These are phyloP conservation scores for Ilex asprella DNA, from an alignment of 257 asterid species.

Conservation along the genomic window DNA sequence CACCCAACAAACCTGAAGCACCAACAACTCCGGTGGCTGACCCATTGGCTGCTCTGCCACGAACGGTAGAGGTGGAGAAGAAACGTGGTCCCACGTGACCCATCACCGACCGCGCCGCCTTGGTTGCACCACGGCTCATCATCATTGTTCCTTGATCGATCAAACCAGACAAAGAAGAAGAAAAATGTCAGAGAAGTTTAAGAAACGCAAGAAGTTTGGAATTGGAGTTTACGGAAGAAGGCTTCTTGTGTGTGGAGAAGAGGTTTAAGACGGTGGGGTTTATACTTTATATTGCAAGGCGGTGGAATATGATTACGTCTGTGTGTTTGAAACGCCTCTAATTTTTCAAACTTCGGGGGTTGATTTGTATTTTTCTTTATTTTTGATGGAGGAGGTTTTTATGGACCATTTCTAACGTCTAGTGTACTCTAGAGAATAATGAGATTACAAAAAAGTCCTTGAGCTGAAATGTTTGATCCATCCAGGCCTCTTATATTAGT, in stretches of 20 bases:
- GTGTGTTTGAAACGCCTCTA: not conserved
- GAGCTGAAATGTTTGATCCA: too few species aligned
- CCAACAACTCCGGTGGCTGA: conserved; percentile 8
- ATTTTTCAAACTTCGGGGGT: conserved; percentile 20
- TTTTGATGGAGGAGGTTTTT: too few species aligned
- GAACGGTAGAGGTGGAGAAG: conserved; percentile 30
- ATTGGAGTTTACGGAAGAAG: conserved; percentile 13
- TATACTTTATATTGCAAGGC: conserved; percentile 14
- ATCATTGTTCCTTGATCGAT: conserved; percentile 10
- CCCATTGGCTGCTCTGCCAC: conserved; percentile 16
- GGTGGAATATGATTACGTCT: conserved; percentile 5
- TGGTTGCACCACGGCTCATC: conserved; percentile 51
- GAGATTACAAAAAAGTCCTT: conserved; percentile 16
- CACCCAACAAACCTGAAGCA: conserved; percentile 7
- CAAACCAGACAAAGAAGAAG: not conserved
- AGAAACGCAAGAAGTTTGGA: conserved; percentile 24
- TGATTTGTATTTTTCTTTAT: not conserved
- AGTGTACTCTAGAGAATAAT: conserved; percentile 6
- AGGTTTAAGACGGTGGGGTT: not conserved
- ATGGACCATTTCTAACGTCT: not conserved
- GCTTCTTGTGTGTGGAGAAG: not conserved
- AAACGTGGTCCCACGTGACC: conserved; percentile 33
- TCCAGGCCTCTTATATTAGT: too few species aligned
- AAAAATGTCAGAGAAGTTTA: not conserved
- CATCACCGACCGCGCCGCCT: conserved; percentile 27